Percentiles rank a stretch among this genome's conserved stretches.
Evolutionary conservation across 805 yeast genomes (phyloP).

Genomic region (Zygotorulaspora chibaensis): DNA sequence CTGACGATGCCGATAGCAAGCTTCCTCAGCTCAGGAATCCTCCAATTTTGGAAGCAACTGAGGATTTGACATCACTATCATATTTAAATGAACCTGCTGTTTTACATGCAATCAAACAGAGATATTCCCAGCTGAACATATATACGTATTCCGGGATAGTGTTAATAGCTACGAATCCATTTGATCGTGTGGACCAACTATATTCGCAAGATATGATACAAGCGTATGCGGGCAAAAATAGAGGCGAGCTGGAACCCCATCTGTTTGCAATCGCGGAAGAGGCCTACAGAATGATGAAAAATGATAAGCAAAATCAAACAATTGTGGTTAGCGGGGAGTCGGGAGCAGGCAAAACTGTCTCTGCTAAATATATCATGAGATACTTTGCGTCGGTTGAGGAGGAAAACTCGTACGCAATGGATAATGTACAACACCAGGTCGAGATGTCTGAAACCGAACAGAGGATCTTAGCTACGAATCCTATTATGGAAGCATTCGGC

Average conservation of each 20-base stretch:
- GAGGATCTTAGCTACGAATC: slow-evolving; percentile 93
- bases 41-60: slow-evolving; percentile 86
- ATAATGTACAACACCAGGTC: slow-evolving; percentile 33
- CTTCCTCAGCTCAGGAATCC: slow-evolving; percentile 87
- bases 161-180: slow-evolving; percentile 93
- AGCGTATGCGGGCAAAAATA: slow-evolving; percentile 83
- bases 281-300: slow-evolving; percentile 91
- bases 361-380: slow-evolving; percentile 96
- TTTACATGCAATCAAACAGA: slow-evolving; percentile 82
- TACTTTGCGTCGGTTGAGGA: slow-evolving; percentile 92
- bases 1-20: slow-evolving; percentile 33
- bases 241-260: slow-evolving; percentile 96
- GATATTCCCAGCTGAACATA: slow-evolving; percentile 83
- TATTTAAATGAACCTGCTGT: slow-evolving; percentile 96
- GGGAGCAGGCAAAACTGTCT: slow-evolving; percentile 98
- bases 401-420: slow-evolving; percentile 22
- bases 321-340: slow-evolving; percentile 97
- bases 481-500: slow-evolving; percentile 87
- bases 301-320: slow-evolving; percentile 81
- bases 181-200: slow-evolving; percentile 83
- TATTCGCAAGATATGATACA: slow-evolving; percentile 89
- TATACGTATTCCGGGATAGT: slow-evolving; percentile 97
- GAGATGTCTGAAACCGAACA: slow-evolving; percentile 89
- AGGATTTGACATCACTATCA: slow-evolving; percentile 87
- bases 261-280: slow-evolving; percentile 96